Evolutionary conservation across 306 rosid species (phyloP).

Genomic region (Begonia fuchsioides): DNA sequence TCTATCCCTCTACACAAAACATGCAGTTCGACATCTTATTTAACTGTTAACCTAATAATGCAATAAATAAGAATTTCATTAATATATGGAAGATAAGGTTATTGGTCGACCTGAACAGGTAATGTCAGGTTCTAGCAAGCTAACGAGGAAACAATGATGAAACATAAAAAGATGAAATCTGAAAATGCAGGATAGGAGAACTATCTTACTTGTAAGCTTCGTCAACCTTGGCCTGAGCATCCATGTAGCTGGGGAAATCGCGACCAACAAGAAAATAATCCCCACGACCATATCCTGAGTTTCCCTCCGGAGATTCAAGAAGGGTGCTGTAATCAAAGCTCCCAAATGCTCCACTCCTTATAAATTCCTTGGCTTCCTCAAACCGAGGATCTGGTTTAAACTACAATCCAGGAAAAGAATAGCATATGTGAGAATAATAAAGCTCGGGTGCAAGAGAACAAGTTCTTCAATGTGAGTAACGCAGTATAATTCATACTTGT

Average conservation of each 20-base stretch:
- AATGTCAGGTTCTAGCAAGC: too few relatives aligned
- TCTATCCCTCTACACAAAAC: conserved; percentile 47
- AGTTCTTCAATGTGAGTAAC: neutral
- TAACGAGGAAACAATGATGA: too few relatives aligned
- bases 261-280: conserved; percentile 92
- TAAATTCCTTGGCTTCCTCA: conserved; percentile 77
- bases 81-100: too few relatives aligned
- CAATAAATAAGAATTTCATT: too few relatives aligned
- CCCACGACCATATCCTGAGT: conserved; percentile 84
- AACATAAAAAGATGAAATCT: too few relatives aligned
- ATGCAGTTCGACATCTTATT: conserved; percentile 1
- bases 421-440: too few relatives aligned
- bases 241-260: conserved; percentile 83
- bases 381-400: conserved; percentile 85
- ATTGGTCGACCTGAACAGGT: too few relatives aligned
- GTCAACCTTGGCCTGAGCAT: conserved; percentile 78
- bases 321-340: conserved; percentile 75
- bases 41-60: neutral
- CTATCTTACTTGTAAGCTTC: conserved; percentile 70
- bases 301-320: conserved; percentile 83
- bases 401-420: conserved; percentile 20
- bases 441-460: too few relatives aligned
- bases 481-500: conserved; percentile 34
- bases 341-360: conserved; percentile 80
- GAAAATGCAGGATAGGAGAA: too few relatives aligned